Conservation (phyloP, 2,329 filamentous ascomycete genomes). For the Anthostomella pinea region DNA sequence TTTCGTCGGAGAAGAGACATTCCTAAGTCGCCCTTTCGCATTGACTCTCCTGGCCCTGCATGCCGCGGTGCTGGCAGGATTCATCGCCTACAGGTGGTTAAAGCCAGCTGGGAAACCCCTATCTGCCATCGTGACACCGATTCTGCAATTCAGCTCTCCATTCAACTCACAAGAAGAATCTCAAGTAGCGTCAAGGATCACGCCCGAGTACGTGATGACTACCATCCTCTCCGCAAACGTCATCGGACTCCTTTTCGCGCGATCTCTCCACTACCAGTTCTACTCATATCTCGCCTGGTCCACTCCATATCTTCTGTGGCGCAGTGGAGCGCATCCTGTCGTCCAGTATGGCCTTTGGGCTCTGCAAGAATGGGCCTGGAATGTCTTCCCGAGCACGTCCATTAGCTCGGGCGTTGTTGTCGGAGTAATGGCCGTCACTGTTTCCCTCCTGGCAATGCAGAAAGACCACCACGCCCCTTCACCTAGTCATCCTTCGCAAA, state of each 20-base stretch:
- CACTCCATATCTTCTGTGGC: conserved; percentile 84
- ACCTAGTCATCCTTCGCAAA: conserved; percentile 7
- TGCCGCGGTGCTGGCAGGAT: conserved; percentile 60
- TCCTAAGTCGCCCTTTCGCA: conserved; percentile 69
- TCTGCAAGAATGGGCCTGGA: conserved; percentile 90
- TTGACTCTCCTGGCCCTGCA: conserved; percentile 65
- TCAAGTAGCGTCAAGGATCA: conserved; percentile 56
- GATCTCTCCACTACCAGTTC: conserved; percentile 93
- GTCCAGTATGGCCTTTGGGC: conserved; percentile 69
- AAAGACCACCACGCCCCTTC: conserved; percentile 31
- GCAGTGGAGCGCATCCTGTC: conserved; percentile 64
- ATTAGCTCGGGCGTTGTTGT: conserved; percentile 63
- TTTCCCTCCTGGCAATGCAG: conserved; percentile 52
- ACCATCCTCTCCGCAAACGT: conserved; percentile 72
- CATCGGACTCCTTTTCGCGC: conserved; percentile 79
- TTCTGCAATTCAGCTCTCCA: conserved; percentile 43
- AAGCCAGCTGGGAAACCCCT: conserved; percentile 61
- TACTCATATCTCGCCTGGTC: conserved; percentile 90
- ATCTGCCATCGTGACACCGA: conserved; percentile 47
- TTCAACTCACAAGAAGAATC: conserved; percentile 52
- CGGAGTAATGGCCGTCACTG: conserved; percentile 63
- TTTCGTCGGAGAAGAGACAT: conserved; percentile 80
- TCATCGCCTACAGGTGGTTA: conserved; percentile 69
- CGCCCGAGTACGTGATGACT: conserved; percentile 71
- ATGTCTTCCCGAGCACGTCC: conserved; percentile 78